Evolutionary conservation across 1,284 basidiomycete species (phyloP).

Genomic region (Microbotryum saponariae): DNA sequence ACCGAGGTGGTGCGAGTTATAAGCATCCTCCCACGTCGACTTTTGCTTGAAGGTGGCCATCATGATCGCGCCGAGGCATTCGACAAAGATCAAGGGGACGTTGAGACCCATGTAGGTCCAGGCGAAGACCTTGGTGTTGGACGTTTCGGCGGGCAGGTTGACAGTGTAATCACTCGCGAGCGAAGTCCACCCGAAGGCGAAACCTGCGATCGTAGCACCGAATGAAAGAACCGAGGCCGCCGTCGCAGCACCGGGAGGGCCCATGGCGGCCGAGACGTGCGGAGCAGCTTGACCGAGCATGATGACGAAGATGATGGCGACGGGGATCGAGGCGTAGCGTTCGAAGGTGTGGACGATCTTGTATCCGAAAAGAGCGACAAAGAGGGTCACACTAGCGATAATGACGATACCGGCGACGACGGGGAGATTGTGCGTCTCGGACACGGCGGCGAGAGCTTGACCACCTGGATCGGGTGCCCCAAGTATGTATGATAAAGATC

Average conservation of each 20-base stretch:
- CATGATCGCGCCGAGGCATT: conserved; percentile 46
- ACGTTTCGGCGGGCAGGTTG: conserved; percentile 42
- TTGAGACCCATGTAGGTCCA: conserved; percentile 60
- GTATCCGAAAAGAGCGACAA: conserved; percentile 48
- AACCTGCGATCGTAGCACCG: conserved; percentile 49
- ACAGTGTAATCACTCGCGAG: conserved; percentile 57
- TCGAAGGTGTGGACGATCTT: conserved; percentile 53
- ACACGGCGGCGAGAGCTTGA: conserved; percentile 38
- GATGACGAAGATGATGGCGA: conserved; percentile 64
- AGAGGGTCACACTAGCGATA: conserved; percentile 41
- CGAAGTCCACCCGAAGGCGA: conserved; percentile 48
- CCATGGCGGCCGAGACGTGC: conserved; percentile 6
- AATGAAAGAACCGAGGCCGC: conserved; percentile 66
- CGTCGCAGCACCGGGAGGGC: conserved; percentile 52
- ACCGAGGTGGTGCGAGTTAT: conserved; percentile 53
- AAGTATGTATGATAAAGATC: neutral
- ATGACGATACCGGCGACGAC: conserved; percentile 37
- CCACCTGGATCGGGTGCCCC: neutral
- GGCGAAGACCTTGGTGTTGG: conserved; percentile 56
- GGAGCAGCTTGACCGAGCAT: conserved; percentile 25
- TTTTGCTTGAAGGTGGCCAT: conserved; percentile 50
- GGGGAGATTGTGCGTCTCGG: conserved; percentile 29
- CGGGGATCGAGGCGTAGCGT: conserved; percentile 65
- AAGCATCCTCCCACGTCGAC: conserved; percentile 54
- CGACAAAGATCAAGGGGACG: conserved; percentile 44